phyloP scores from a whole-genome alignment of 306 rosid genomes.

The Begonia fuchsioides region DNA sequence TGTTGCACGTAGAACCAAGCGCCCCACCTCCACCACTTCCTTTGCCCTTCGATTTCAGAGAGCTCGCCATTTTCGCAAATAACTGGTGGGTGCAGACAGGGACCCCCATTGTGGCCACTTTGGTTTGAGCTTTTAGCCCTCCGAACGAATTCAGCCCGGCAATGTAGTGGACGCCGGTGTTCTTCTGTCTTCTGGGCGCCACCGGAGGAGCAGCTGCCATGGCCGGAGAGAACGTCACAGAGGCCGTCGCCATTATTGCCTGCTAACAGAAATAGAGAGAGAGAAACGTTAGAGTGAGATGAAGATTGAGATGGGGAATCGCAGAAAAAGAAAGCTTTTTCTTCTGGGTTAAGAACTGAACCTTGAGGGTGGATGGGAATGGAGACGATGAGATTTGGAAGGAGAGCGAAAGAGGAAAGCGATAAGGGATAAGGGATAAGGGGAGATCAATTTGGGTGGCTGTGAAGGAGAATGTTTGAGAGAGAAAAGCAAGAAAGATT shows the following conservation, averaged over 20 bases:
- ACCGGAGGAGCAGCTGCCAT: slow-evolving; percentile 13
- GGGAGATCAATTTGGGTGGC: too few relatives aligned
- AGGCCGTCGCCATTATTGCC: slow-evolving; percentile 21
- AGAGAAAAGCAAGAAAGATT: too few relatives aligned
- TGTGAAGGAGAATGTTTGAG: too few relatives aligned
- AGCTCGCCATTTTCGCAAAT: slow-evolving; percentile 27
- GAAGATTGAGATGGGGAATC: not conserved
- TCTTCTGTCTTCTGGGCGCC: slow-evolving; percentile 7
- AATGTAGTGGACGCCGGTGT: slow-evolving; percentile 15
- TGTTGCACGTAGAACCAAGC: slow-evolving; percentile 42
- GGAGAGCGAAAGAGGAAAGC: too few relatives aligned
- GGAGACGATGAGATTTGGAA: too few relatives aligned
- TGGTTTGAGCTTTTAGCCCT: slow-evolving; percentile 28
- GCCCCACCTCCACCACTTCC: slow-evolving; percentile 36
- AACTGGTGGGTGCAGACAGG: slow-evolving; percentile 15
- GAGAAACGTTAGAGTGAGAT: not conserved
- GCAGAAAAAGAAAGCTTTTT: too few relatives aligned
- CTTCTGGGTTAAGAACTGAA: too few relatives aligned
- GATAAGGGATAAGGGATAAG: too few relatives aligned
- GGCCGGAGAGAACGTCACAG: slow-evolving; percentile 15
- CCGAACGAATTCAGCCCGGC: slow-evolving; percentile 17
- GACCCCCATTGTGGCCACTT: slow-evolving; percentile 22
- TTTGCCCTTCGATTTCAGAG: slow-evolving; percentile 16
- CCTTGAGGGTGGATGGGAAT: too few relatives aligned
- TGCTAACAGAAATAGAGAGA: not conserved